phyloP scores from a whole-genome alignment of 495 filamentous ascomycete species.

The Lasiosphaeria miniovina region DNA sequence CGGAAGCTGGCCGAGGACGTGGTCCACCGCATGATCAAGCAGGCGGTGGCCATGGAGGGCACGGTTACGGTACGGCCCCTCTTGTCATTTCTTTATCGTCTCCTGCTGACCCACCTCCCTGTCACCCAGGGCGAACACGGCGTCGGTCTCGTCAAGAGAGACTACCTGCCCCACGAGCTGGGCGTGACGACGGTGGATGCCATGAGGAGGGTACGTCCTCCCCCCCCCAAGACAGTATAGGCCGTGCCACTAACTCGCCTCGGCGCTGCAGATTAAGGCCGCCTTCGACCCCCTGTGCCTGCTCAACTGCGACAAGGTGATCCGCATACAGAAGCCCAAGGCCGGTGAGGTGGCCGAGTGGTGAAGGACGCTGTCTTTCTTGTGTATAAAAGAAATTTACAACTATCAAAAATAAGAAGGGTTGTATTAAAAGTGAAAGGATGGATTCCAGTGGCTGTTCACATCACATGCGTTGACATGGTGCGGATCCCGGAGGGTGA shows the following conservation, averaged over 20 bases:
- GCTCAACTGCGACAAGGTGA: conserved; percentile 78
- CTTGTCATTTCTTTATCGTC: background rate
- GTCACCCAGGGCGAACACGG: conserved; percentile 66
- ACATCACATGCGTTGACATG: too few relatives aligned
- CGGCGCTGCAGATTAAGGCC: conserved; percentile 51
- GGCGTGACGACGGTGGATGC: conserved; percentile 69
- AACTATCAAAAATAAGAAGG: conserved; percentile 1
- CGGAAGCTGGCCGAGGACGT: conserved; percentile 62
- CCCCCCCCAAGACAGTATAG: background rate
- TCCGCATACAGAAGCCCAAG: conserved; percentile 57
- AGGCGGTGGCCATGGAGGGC: conserved; percentile 77
- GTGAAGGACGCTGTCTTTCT: conserved; percentile 25
- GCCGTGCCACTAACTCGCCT: background rate
- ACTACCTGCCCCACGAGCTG: conserved; percentile 73
- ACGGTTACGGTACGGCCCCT: conserved; percentile 58
- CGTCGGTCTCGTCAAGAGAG: conserved; percentile 76
- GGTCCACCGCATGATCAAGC: conserved; percentile 80
- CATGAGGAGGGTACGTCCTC: conserved; percentile 63
- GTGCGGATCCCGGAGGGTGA: too few relatives aligned
- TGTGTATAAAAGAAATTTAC: background rate
- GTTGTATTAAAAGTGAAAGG: background rate
- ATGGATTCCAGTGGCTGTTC: too few relatives aligned
- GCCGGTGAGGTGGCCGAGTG: conserved; percentile 51
- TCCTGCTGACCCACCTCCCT: background rate
- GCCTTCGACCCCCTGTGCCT: conserved; percentile 75